Base-by-base conservation (phyloP, 305 asterid genomes). In the Petunia hybrid region DNA sequence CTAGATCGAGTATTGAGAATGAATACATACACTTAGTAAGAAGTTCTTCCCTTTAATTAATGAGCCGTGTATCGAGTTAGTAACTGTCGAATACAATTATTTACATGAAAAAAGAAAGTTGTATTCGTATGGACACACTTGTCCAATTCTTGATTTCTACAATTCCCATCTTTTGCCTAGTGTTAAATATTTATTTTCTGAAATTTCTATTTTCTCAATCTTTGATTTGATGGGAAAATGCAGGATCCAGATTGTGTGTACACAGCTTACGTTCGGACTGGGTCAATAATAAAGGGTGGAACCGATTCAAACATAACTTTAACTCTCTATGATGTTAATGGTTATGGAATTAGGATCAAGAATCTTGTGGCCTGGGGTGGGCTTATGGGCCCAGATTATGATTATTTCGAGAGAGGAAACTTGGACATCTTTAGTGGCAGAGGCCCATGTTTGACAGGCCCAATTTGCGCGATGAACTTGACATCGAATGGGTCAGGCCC, bases 341-440 rank as follows among this genome's bases (percentile, higher is more conserved):
- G 93, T 2, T 82, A 85, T 42, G 97, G 93, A 0, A 81, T 92
- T 73, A 77, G 87, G 83, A 93, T 93, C 90, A 83, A 56, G 66
- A 84, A 92, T 55, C 86, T 93, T 38, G 94, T 81, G 81, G 2
- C 87, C 0, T 93, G 98, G 98, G 98, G 97, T 56, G 97, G 97
- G 76, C 86, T 91, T 0, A 92, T 92, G 98, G 97, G 94, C 63
- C 62, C 84, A 46, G 91, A 60, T 0, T 85, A 92, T 87, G 62
- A 88, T 84, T 93, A 93, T 61, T 91, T 89, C 85, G 95, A 92
- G 91, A 82, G 91, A 71, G 97, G 97, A 0, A 92, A 91, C 76
- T 84, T 90, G 81, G 98, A 93, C 81, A 91, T 93, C 46, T 93
- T 93, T 90, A 90, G 94, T 81, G 98, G 97, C 1, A 77, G 86